Evolutionary conservation across 352 stramenopile genomes (phyloP).

Genomic region (Pythium brachiatum): DNA sequence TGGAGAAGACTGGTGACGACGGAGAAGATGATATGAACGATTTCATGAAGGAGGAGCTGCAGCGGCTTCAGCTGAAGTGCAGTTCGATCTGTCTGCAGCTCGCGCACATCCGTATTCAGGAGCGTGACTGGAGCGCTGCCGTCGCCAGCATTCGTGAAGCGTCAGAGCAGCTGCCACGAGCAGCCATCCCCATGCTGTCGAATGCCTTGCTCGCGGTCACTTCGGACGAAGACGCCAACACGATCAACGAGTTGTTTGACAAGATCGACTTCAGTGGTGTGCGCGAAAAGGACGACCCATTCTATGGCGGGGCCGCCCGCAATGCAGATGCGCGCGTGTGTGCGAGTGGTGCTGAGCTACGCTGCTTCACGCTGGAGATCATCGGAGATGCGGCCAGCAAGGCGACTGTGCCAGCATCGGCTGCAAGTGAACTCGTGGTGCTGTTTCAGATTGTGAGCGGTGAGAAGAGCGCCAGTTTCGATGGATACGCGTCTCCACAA

Average conservation of each 20-base stretch:
- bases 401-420: not conserved
- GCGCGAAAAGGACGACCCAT: slow-evolving; percentile 29
- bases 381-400: slow-evolving; percentile 74
- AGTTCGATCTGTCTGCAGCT: slow-evolving; percentile 70
- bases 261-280: slow-evolving; percentile 73
- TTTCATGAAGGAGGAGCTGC: slow-evolving; percentile 81
- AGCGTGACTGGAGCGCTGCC: slow-evolving; percentile 36
- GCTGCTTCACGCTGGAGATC: slow-evolving; percentile 57
- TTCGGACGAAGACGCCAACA: slow-evolving; percentile 10
- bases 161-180: slow-evolving; percentile 6
- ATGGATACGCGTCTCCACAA: not conserved
- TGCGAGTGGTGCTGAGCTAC: slow-evolving; percentile 45
- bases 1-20: slow-evolving; percentile 27
- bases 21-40: slow-evolving; percentile 44
- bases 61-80: slow-evolving; percentile 70
- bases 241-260: slow-evolving; percentile 45
- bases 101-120: slow-evolving; percentile 36
- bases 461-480: slow-evolving; percentile 8
- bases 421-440: slow-evolving; percentile 18
- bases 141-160: slow-evolving; percentile 46
- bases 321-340: slow-evolving; percentile 33
- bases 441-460: slow-evolving; percentile 55
- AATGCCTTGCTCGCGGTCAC: not conserved
- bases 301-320: slow-evolving; percentile 25
- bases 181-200: not conserved